Percentiles rank a stretch among this genome's conserved stretches.
phyloP scores from a whole-genome alignment of 352 stramenopile genomes.

The Globisporangium emineosum region DNA sequence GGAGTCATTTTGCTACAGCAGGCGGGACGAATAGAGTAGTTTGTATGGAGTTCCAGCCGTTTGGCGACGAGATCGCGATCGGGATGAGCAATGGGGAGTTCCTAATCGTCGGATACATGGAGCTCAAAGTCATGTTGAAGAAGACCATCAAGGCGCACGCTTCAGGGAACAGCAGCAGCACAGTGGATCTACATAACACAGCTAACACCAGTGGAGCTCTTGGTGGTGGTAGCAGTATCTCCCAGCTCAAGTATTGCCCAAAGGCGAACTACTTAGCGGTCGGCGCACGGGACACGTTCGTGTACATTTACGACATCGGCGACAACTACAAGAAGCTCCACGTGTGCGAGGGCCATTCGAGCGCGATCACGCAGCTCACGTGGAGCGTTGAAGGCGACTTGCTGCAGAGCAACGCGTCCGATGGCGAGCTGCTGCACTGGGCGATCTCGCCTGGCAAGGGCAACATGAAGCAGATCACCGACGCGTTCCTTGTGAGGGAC shows the following conservation, averaged over 20 bases:
- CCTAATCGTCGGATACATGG: slow-evolving; percentile 40
- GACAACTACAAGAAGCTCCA: slow-evolving; percentile 57
- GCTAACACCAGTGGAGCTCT: not conserved
- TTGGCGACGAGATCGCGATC: slow-evolving; percentile 48
- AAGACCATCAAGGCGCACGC: slow-evolving; percentile 39
- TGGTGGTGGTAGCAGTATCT: slow-evolving; percentile 17
- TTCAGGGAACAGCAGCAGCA: slow-evolving; percentile 14
- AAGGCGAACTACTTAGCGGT: slow-evolving; percentile 47
- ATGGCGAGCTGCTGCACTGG: slow-evolving; percentile 69
- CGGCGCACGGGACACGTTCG: slow-evolving; percentile 54
- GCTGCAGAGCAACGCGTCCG: slow-evolving; percentile 74
- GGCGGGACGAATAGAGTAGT: slow-evolving; percentile 23
- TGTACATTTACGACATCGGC: slow-evolving; percentile 52
- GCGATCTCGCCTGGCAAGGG: slow-evolving; percentile 27
- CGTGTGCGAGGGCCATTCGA: slow-evolving; percentile 79
- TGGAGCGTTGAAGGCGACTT: slow-evolving; percentile 81
- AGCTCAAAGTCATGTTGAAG: slow-evolving; percentile 34
- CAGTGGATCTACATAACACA: slow-evolving; percentile 2
- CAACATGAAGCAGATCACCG: slow-evolving; percentile 57
- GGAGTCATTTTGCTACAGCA: slow-evolving; percentile 14
- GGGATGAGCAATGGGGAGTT: slow-evolving; percentile 53
- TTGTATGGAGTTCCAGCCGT: slow-evolving; percentile 56
- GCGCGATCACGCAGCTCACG: slow-evolving; percentile 79
- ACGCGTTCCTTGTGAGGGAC: slow-evolving; percentile 57
- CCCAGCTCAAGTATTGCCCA: slow-evolving; percentile 54